Percentiles rank a stretch among this genome's conserved stretches.
Evolutionary conservation across 1,284 basidiomycete genomes (phyloP).

Genomic region (Ganoderma sinense): DNA sequence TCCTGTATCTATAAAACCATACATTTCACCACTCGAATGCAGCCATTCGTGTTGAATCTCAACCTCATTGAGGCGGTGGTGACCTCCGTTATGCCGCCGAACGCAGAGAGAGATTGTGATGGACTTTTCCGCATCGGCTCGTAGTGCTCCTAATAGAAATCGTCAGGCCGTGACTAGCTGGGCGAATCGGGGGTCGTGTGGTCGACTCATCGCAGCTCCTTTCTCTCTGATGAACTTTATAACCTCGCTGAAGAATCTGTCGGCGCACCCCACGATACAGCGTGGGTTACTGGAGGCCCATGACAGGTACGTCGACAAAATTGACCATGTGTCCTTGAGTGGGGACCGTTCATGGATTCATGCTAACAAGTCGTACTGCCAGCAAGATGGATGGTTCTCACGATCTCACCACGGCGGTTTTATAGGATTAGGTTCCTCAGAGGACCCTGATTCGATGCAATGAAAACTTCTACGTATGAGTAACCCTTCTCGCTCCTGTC

Average conservation of each 20-base stretch:
- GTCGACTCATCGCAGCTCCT: constrained; percentile 45
- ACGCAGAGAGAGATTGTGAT: too few species aligned
- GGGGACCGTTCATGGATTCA: constrained; percentile 44
- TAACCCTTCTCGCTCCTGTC: not conserved
- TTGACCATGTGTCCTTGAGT: not conserved
- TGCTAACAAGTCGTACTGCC: constrained; percentile 43
- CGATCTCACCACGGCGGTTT: constrained; percentile 49
- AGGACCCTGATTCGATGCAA: constrained; percentile 56
- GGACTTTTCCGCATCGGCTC: too few species aligned
- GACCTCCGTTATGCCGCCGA: too few species aligned
- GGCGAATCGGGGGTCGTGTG: too few species aligned
- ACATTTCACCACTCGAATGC: not conserved
- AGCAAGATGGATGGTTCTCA: constrained; percentile 45
- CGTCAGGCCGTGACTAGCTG: too few species aligned
- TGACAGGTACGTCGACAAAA: constrained; percentile 37
- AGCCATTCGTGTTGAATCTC: not conserved
- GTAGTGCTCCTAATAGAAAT: too few species aligned
- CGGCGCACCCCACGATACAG: constrained; percentile 49
- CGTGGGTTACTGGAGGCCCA: constrained; percentile 56
- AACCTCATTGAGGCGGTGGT: too few species aligned
- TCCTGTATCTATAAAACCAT: not conserved
- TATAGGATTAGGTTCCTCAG: constrained; percentile 46
- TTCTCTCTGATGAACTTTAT: constrained; percentile 51
- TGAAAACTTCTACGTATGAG: constrained; percentile 32
- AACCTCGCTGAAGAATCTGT: constrained; percentile 47